Conservation (phyloP, 2,329 filamentous ascomycete genomes). For the Fusarium sp. region DNA sequence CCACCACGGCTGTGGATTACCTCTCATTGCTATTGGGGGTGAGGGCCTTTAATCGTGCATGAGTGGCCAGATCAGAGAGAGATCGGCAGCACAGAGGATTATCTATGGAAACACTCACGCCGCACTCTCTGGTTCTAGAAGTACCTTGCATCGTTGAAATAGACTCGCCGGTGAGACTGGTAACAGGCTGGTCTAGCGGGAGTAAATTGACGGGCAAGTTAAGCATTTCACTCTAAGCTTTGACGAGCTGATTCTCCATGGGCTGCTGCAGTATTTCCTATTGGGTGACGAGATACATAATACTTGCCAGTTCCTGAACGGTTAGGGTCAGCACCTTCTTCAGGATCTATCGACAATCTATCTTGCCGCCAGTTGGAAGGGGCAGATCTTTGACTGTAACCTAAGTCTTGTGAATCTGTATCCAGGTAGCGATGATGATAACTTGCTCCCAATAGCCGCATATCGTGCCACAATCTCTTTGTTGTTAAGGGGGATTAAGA, state of each 20-base stretch:
- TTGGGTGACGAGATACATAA: background rate
- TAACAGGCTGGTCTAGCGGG: background rate
- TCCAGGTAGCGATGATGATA: background rate
- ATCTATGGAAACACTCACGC: background rate
- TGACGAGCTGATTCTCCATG: background rate
- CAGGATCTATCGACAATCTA: background rate
- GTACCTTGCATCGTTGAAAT: slow-evolving; percentile 1
- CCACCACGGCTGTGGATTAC: background rate
- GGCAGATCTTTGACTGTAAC: background rate
- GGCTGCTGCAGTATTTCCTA: background rate
- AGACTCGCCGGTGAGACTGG: background rate
- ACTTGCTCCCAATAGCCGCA: background rate
- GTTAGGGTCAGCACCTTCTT: background rate
- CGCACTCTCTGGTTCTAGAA: background rate
- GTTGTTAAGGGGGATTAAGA: background rate
- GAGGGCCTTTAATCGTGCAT: slow-evolving; percentile 2
- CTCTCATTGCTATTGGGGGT: background rate
- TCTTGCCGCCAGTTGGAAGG: background rate
- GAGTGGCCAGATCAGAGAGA: background rate
- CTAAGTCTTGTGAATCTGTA: background rate
- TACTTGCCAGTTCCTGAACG: background rate
- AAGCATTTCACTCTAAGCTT: background rate
- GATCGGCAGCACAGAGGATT: background rate
- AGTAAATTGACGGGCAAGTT: background rate
- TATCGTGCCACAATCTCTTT: background rate